A percentile compares a stretch with the other conserved stretches of the same genome.
Conservation (phyloP, 140 eudicot genomes). For the Eryngium alpinum region DNA sequence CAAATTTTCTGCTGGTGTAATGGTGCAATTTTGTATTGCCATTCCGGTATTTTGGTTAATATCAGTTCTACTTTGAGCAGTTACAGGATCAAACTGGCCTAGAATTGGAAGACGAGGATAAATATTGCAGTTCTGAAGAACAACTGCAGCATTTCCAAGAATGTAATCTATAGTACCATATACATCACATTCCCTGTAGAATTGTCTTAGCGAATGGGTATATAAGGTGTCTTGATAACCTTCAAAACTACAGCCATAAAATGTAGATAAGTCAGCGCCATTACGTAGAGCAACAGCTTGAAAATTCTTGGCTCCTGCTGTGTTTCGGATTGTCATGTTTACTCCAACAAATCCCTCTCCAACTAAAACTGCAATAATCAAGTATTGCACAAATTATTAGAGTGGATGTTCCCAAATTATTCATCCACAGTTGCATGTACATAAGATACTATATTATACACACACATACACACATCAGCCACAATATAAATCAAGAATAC, state of each 20-base stretch:
- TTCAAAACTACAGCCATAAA: conserved; percentile 11
- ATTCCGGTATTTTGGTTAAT: conserved; percentile 10
- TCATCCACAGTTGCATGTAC: no score
- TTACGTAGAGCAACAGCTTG: conserved; percentile 5
- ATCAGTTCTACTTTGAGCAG: conserved; percentile 8
- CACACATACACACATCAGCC: no score
- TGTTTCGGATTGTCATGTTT: conserved; percentile 11
- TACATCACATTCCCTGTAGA: conserved; percentile 13
- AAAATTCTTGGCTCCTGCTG: conserved; percentile 10
- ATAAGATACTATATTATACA: no score
- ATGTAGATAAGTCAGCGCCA: conserved; percentile 2
- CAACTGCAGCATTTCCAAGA: conserved; percentile 14
- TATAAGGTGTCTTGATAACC: conserved; percentile 13
- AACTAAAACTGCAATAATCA: conserved; percentile 2
- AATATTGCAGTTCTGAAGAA: conserved; percentile 11
- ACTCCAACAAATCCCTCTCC: conserved; percentile 15
- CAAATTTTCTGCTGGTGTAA: conserved; percentile 8
- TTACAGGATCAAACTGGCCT: conserved; percentile 10
- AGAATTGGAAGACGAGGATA: conserved; percentile 9
- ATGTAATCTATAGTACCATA: conserved; percentile 11
- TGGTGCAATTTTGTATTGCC: conserved; percentile 10
- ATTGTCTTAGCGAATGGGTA: conserved; percentile 6
- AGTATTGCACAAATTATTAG: not conserved
- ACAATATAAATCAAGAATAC: no score
- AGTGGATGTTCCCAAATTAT: no score